phyloP scores from a whole-genome alignment of 768 basidiomycete species.

The Tephrocybe sp. region DNA sequence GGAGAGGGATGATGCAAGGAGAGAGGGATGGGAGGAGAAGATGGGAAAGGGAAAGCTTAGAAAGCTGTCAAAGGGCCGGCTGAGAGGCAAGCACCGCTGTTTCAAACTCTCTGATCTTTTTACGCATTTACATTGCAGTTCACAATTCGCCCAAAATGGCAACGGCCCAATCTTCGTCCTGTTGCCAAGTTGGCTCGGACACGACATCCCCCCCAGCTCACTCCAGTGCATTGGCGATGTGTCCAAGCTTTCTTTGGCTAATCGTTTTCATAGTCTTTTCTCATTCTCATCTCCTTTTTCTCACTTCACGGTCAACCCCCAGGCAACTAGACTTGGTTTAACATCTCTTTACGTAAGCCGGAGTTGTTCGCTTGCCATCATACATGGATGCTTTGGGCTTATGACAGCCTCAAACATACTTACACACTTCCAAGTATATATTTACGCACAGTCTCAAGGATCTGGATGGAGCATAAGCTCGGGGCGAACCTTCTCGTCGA shows the following conservation, averaged over 20 bases:
- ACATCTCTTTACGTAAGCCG: slow-evolving; percentile 15
- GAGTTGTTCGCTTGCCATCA: slow-evolving; percentile 12
- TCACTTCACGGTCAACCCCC: neutral
- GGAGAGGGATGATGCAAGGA: slow-evolving; percentile 16
- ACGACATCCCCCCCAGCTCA: slow-evolving; percentile 7
- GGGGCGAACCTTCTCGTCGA: slow-evolving; percentile 90
- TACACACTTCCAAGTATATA: neutral
- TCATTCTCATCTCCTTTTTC: slow-evolving; percentile 11
- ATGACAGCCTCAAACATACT: neutral
- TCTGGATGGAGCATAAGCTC: slow-evolving; percentile 84
- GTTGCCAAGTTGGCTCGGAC: slow-evolving; percentile 2
- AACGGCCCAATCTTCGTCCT: slow-evolving; percentile 17
- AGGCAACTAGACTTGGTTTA: slow-evolving; percentile 7
- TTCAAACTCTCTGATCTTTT: slow-evolving; percentile 32
- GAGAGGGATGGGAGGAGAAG: slow-evolving; percentile 14
- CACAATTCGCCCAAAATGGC: slow-evolving; percentile 26
- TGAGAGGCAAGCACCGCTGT: slow-evolving; percentile 25
- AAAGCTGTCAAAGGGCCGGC: slow-evolving; percentile 22
- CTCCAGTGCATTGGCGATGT: neutral
- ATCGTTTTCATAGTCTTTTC: slow-evolving; percentile 20
- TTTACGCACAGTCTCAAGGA: slow-evolving; percentile 20
- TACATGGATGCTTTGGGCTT: neutral
- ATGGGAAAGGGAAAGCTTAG: slow-evolving; percentile 18
- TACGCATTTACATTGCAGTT: slow-evolving; percentile 31
- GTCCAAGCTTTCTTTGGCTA: slow-evolving; percentile 19